Evolutionary conservation across 139 green algal species (phyloP), one percentile per base, ranked within the genome.

Genomic region (Spirogloea muscicola): DNA sequence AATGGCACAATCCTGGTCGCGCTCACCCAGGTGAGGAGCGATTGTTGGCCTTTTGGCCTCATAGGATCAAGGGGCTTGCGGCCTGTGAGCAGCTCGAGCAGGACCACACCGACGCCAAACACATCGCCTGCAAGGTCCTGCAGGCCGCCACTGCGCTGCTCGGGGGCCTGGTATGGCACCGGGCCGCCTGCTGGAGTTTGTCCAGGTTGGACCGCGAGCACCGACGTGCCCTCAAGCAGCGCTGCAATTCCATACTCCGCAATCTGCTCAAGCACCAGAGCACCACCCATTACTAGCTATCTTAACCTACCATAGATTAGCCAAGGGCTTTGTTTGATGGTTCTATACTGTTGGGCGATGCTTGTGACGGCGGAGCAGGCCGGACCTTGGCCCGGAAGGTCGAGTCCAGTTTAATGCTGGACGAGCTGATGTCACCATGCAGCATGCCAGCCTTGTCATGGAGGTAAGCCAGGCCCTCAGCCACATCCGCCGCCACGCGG

Each of bases 361-460:
- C n/a, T n/a, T n/a, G n/a, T n/a, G n/a, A n/a, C n/a, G n/a, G n/a
- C n/a, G n/a, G n/a, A n/a, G n/a, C n/a, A n/a, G n/a, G n/a, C n/a
- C n/a, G n/a, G n/a, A 72, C 62, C 62, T 59, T 76, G 3, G 41
- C 67, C 27, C 67, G 46, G 27, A 64, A 41, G 27, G 72, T 31
- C 9, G 18, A 46, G 41, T 96, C 93, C 57, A 92, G 85, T 18
- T 93, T 75, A 55, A 86, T 31, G 61, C 87, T 88, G 21, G 63
- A 78, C 2, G 71, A 80, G 71, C 89, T 89, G 42, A 96, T 79
- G 80, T 96, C 91, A 25, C 86, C 81, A 65, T 96, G 91, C 4
- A 95, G 75, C 29, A 96, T 84, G 18, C 81, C 75, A 5, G 89
- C 88, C 29, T 71, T 70, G 21, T 76, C 84, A 82, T 96, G 91